Percentiles rank a stretch among this genome's conserved stretches.
phyloP scores from a whole-genome alignment of 305 asterid species.

The Caryopteris hybrid region DNA sequence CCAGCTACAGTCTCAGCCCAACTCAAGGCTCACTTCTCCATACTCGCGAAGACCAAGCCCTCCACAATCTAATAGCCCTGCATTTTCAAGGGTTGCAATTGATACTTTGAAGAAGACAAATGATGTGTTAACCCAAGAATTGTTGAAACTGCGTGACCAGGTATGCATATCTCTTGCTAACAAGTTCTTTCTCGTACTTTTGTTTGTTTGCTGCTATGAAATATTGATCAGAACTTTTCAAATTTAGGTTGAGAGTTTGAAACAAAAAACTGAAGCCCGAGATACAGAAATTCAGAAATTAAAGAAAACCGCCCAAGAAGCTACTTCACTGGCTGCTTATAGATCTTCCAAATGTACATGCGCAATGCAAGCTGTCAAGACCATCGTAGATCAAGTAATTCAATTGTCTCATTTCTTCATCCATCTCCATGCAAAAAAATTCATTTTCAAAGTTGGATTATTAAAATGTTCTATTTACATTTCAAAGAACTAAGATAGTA shows the following conservation, averaged over 20 bases:
- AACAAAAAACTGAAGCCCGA: constrained; percentile 56
- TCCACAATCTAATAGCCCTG: constrained; percentile 63
- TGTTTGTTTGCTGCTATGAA: not conserved
- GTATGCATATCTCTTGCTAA: constrained; percentile 34
- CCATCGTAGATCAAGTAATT: constrained; percentile 54
- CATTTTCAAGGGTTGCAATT: constrained; percentile 64
- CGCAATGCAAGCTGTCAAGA: constrained; percentile 46
- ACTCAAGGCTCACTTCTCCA: constrained; percentile 69
- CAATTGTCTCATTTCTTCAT: constrained; percentile 3
- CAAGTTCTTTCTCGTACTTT: not conserved
- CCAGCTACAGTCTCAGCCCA: constrained; percentile 30
- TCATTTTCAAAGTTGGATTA: not conserved
- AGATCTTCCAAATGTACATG: constrained; percentile 41
- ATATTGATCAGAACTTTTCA: not conserved
- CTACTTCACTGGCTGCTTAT: constrained; percentile 43
- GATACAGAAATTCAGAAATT: constrained; percentile 52
- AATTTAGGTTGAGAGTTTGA: constrained; percentile 45
- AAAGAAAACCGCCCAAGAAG: constrained; percentile 43
- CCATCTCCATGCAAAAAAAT: not conserved
- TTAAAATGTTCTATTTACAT: not conserved
- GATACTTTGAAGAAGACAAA: constrained; percentile 79
- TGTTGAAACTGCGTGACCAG: constrained; percentile 60
- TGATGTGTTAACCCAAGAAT: constrained; percentile 68
- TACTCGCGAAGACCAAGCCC: constrained; percentile 80
- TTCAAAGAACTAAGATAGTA: not conserved